Evolutionary conservation across 306 rosid species (phyloP), one percentile per base, ranked within the genome.

Genomic region (Trifolium fragiferum): DNA sequence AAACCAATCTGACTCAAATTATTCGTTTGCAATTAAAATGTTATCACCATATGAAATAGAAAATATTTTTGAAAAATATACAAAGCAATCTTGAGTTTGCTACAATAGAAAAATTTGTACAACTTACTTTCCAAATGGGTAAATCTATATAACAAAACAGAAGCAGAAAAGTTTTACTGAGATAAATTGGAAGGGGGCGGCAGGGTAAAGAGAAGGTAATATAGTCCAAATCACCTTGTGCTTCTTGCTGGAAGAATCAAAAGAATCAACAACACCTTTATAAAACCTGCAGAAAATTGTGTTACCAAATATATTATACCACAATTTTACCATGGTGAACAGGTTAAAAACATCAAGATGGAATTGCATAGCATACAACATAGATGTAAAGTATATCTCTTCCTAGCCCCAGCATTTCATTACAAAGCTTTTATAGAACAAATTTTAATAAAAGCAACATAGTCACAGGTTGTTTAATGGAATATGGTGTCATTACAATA

Each of bases 221-320:
- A 49, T 75, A 59, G 38, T n/a, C 62, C 59, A 70, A 61, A 87
- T 84, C 70, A 94, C 97, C 95, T 72, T 76, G 81, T 94, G 96
- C 86, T 68, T 91, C 82, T 75, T 83, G 74, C 16, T 77, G 25
- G 54, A 76, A 62, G 86, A 50, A 82, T 85, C 86, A 83, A 70
- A 91, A 57, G 82, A 84, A 13, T 80, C 82, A 3, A 94, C 53
- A 68, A 85, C 69, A 47, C 98, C 95, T 61, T 68, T 63, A 83
- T 92, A 88, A 80, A 51, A 94, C 97, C 97, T 94, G 88, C 35
- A 84, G 73, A 80, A 68, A 21, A 38, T 25, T 25, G 64, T 65
- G 58, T 64, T n/a, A 74, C 66, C 16, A 47, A 68, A 16, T 67
- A 61, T 61, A 63, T 47, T 15, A 44, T 35, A 27, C 3, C 58